Conservation (phyloP, 768 basidiomycete species). For the Hygrophorus pudorinus region DNA sequence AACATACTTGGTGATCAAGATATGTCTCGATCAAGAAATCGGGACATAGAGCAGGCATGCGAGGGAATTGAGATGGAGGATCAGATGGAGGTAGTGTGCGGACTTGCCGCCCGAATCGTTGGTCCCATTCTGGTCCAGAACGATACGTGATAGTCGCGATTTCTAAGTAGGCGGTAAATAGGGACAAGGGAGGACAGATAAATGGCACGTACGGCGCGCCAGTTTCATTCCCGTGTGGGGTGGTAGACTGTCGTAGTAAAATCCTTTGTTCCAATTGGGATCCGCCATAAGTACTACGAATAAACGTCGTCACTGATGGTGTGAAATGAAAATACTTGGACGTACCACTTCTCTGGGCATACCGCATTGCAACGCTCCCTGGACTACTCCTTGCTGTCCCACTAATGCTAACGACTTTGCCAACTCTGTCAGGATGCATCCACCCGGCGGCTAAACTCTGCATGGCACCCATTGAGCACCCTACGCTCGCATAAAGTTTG, state of each 20-base stretch:
- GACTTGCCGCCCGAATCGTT: slow-evolving; percentile 84
- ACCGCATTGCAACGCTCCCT: slow-evolving; percentile 89
- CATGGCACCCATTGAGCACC: slow-evolving; percentile 97
- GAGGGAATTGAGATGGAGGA: slow-evolving; percentile 21
- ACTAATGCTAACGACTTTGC: slow-evolving; percentile 87
- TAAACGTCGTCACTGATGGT: background rate
- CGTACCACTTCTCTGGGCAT: slow-evolving; percentile 91
- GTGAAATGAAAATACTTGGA: slow-evolving; percentile 7
- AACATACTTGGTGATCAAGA: slow-evolving; percentile 88
- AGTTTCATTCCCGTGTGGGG: slow-evolving; percentile 99
- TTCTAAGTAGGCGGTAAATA: slow-evolving; percentile 38
- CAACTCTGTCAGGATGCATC: slow-evolving; percentile 81
- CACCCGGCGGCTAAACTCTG: slow-evolving; percentile 94
- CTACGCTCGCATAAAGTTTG: slow-evolving; percentile 87
- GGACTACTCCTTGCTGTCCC: slow-evolving; percentile 91
- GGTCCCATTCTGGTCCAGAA: slow-evolving; percentile 98
- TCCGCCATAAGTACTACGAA: slow-evolving; percentile 94
- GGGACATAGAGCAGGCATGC: slow-evolving; percentile 77
- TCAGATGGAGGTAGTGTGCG: slow-evolving; percentile 31
- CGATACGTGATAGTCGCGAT: slow-evolving; percentile 99
- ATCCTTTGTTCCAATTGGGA: slow-evolving; percentile 98
- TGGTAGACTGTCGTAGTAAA: slow-evolving; percentile 92
- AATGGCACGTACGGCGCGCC: slow-evolving; percentile 61
- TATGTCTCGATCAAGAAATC: slow-evolving; percentile 99
- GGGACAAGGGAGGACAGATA: background rate